Percentiles rank a stretch among this genome's conserved stretches.
phyloP scores from a whole-genome alignment of 192 early-diverging fungal genomes.

The Entrophospora sp. region DNA sequence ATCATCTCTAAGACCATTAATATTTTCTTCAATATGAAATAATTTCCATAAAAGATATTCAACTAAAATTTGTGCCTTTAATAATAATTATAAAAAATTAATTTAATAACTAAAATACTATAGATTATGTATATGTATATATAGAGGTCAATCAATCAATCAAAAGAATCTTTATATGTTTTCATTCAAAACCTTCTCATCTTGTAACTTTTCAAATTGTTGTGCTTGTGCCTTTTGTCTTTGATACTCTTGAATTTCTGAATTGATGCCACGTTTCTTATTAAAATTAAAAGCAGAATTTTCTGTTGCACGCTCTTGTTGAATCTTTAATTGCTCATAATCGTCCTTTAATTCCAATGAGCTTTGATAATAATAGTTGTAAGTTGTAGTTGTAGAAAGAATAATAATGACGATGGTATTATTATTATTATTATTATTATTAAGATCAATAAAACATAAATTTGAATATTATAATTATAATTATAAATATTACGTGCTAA shows the following conservation, averaged over 20 bases:
- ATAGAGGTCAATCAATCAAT: no score
- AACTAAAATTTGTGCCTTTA: conserved; percentile 55
- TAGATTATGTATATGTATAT: not conserved
- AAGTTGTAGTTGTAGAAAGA: no score
- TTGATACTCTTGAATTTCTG: conserved; percentile 87
- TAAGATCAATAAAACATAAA: no score
- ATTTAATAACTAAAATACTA: not conserved
- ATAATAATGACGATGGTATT: no score
- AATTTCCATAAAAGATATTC: conserved; percentile 83
- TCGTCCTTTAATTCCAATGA: conserved; percentile 83
- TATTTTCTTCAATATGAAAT: conserved; percentile 75
- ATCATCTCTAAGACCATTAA: conserved; percentile 46
- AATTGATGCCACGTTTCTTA: conserved; percentile 78
- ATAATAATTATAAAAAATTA: conserved; percentile 8
- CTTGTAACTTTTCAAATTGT: conserved; percentile 56
- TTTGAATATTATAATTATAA: no score
- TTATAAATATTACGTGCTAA: conserved; percentile 61
- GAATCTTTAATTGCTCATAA: conserved; percentile 76
- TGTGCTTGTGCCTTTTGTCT: conserved; percentile 91
- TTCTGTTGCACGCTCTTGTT: conserved; percentile 82
- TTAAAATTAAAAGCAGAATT: conserved; percentile 83
- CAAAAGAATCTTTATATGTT: no score
- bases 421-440: no score
- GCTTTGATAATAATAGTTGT: no score
- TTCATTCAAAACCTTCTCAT: no score